Evolutionary conservation across 1,284 basidiomycete genomes (phyloP).

Genomic region (Austropuccinia psidii): DNA sequence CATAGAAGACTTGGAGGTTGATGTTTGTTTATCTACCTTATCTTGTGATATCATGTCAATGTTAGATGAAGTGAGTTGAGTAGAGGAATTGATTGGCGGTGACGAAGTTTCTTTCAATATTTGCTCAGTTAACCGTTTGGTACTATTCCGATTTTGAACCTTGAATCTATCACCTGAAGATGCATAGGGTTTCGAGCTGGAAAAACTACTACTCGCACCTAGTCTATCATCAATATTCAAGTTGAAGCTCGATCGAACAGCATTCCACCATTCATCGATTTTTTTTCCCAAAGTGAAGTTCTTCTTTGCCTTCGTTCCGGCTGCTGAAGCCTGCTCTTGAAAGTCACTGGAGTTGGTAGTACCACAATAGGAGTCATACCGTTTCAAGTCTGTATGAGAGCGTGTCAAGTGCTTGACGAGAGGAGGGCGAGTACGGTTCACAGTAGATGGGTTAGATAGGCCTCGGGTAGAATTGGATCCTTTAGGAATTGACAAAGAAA

Average conservation of each 20-base stretch:
- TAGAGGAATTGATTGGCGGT: background rate
- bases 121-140: no score
- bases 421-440: background rate
- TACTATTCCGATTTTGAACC: no score
- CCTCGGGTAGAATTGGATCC: background rate
- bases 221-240: constrained; percentile 40
- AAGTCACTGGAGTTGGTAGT: constrained; percentile 5
- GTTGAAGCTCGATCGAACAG: constrained; percentile 50
- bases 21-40: background rate
- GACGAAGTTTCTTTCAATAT: no score
- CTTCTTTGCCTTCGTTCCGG: constrained; percentile 54
- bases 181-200: constrained; percentile 2
- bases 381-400: constrained; percentile 11
- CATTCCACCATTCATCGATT: constrained; percentile 52
- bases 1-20: background rate
- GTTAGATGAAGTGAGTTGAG: background rate
- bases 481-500: background rate
- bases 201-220: background rate
- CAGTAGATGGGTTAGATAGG: background rate
- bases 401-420: constrained; percentile 2
- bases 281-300: constrained; percentile 47
- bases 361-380: background rate
- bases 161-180: background rate
- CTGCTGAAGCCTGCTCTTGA: background rate
- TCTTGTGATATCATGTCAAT: background rate